Evolutionary conservation across 768 basidiomycete genomes (phyloP).

Genomic region (Coprinellus micaceus): DNA sequence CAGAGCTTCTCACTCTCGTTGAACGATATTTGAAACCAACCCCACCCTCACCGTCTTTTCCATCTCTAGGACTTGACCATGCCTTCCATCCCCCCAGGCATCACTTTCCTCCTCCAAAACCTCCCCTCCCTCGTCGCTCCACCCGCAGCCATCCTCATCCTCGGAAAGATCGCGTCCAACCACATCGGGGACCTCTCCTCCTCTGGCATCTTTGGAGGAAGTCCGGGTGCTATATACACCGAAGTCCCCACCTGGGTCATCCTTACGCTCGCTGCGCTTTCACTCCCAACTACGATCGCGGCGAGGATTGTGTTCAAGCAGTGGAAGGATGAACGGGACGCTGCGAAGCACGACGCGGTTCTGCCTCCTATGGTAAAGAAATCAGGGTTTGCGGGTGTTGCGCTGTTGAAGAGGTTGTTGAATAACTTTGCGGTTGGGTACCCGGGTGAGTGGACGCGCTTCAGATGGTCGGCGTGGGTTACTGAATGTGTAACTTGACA

Average conservation of each 20-base stretch:
- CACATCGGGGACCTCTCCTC: background rate
- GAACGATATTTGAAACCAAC: too few relatives aligned
- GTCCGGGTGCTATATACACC: background rate
- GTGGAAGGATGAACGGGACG: conserved; percentile 15
- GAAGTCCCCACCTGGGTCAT: conserved; percentile 12
- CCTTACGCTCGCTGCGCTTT: conserved; percentile 11
- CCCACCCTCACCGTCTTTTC: too few relatives aligned
- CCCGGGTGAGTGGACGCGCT: background rate
- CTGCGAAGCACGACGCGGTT: conserved; percentile 17
- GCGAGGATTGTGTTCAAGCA: conserved; percentile 14
- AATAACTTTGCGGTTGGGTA: conserved; percentile 18
- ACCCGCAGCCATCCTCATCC: conserved; percentile 16
- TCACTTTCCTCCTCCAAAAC: conserved; percentile 20
- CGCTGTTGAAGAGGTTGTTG: conserved; percentile 10
- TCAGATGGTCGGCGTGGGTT: background rate
- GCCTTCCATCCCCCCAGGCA: conserved; percentile 21
- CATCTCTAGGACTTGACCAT: background rate
- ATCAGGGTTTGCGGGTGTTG: conserved; percentile 16
- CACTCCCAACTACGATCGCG: conserved; percentile 18
- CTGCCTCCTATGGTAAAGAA: conserved; percentile 17
- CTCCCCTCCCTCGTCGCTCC: conserved; percentile 19
- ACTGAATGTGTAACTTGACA: conserved; percentile 14
- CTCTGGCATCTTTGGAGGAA: background rate
- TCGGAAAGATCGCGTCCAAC: conserved; percentile 5
- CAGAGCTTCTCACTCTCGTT: too few relatives aligned